Percentiles rank a stretch among this genome's conserved stretches.
Evolutionary conservation across 306 rosid genomes (phyloP).

Genomic region (Inga oerstediana): DNA sequence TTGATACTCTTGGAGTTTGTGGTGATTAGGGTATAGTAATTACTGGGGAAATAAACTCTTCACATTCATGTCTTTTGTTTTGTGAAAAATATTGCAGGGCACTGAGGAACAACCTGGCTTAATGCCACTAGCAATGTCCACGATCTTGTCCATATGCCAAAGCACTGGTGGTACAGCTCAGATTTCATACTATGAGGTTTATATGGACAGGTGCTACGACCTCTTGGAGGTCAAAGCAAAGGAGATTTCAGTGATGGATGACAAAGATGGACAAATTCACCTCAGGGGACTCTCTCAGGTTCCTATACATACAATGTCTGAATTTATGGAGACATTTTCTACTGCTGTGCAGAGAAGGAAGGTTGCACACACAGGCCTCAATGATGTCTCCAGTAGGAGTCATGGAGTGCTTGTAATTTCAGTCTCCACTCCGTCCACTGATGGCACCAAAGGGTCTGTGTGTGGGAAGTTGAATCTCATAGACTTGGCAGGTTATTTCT

Average conservation of each 20-base stretch:
- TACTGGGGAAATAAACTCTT: neutral
- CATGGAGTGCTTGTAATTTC: conserved; percentile 88
- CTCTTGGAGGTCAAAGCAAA: conserved; percentile 77
- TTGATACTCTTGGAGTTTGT: neutral
- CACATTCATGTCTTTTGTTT: neutral
- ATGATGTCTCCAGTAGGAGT: conserved; percentile 94
- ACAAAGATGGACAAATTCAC: conserved; percentile 86
- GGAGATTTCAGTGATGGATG: conserved; percentile 81
- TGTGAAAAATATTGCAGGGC: conserved; percentile 54
- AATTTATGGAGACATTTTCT: conserved; percentile 62
- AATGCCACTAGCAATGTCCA: conserved; percentile 76
- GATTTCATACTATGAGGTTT: conserved; percentile 89
- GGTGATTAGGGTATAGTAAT: neutral
- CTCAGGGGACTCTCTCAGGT: conserved; percentile 76
- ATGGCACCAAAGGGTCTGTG: conserved; percentile 39
- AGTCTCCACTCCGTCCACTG: conserved; percentile 54
- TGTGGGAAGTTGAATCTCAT: conserved; percentile 91
- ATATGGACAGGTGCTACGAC: conserved; percentile 87
- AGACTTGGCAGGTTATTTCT: conserved; percentile 83
- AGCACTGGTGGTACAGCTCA: conserved; percentile 58
- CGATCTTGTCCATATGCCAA: conserved; percentile 59
- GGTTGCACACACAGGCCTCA: conserved; percentile 82
- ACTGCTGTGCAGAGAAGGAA: conserved; percentile 76
- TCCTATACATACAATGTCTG: conserved; percentile 61
- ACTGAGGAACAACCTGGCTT: conserved; percentile 77